Conservation (phyloP, 345 rosid species). For the Brassica rapa region DNA sequence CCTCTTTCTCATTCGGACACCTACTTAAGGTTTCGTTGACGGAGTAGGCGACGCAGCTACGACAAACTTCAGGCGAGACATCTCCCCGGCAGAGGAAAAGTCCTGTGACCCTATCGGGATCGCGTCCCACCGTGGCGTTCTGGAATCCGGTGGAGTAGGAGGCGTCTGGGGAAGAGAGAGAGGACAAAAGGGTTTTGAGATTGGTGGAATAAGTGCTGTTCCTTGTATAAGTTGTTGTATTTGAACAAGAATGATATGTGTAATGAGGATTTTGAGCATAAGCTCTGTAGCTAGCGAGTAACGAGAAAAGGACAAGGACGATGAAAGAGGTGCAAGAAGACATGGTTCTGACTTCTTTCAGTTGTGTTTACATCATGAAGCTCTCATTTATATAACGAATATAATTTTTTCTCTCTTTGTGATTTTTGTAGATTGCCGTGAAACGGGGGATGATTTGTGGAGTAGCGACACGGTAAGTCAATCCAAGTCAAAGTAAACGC, state of each 20-base stretch:
- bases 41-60: constrained; percentile 34
- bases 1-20: constrained; percentile 38
- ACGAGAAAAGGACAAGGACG: constrained; percentile 16
- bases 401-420: neutral
- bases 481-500: constrained; percentile 7
- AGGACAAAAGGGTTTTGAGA: constrained; percentile 43
- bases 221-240: neutral
- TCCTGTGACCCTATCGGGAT: constrained; percentile 36
- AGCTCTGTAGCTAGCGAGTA: constrained; percentile 23
- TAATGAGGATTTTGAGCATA: constrained; percentile 34
- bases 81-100: constrained; percentile 50
- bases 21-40: neutral
- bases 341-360: constrained; percentile 10
- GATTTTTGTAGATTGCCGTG: neutral
- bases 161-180: constrained; percentile 30
- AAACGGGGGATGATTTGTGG: neutral
- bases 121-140: constrained; percentile 41
- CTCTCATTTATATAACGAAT: neutral
- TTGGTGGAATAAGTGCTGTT: constrained; percentile 35
- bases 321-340: neutral
- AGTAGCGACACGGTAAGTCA: constrained; percentile 4
- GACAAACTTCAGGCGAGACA: constrained; percentile 26
- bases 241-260: neutral
- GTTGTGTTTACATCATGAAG: neutral
- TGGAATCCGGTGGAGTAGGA: constrained; percentile 41